These are phyloP conservation scores for Solanum lycopersicoides DNA, from an alignment of 257 asterid genomes.

Conservation along the genomic window DNA sequence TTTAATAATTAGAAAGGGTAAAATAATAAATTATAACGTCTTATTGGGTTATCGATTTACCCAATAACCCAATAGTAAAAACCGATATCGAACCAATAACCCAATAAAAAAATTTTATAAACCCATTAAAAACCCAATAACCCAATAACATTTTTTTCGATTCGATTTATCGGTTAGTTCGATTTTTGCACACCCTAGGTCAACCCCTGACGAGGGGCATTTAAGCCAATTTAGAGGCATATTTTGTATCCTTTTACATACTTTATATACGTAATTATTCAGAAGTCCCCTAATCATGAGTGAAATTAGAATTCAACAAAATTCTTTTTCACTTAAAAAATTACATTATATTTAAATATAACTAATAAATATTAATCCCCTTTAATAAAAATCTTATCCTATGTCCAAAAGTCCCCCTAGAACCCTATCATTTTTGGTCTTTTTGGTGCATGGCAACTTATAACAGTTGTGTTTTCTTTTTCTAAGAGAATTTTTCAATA, in stretches of 20 bases:
- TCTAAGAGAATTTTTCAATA: background rate
- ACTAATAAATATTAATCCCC: background rate
- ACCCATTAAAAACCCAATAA: no score
- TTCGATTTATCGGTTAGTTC: no score
- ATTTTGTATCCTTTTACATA: background rate
- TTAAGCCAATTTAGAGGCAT: background rate
- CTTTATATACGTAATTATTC: fast-evolving
- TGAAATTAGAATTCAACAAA: background rate
- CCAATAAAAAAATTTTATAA: no score
- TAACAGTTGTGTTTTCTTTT: background rate
- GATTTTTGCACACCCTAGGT: no score
- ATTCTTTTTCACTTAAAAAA: background rate
- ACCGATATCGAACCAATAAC: no score
- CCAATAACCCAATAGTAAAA: no score
- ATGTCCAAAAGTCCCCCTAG: background rate
- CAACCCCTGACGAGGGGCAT: background rate
- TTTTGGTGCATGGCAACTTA: background rate
- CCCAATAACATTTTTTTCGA: no score
- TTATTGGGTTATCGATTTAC: no score
- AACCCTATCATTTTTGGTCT: background rate
- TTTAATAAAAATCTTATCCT: background rate
- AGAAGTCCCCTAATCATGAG: fast-evolving
- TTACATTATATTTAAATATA: background rate
- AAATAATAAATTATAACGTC: no score
- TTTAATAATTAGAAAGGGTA: no score